phyloP scores from a whole-genome alignment of 2,329 filamentous ascomycete species.

The Epichloe bromicola region DNA sequence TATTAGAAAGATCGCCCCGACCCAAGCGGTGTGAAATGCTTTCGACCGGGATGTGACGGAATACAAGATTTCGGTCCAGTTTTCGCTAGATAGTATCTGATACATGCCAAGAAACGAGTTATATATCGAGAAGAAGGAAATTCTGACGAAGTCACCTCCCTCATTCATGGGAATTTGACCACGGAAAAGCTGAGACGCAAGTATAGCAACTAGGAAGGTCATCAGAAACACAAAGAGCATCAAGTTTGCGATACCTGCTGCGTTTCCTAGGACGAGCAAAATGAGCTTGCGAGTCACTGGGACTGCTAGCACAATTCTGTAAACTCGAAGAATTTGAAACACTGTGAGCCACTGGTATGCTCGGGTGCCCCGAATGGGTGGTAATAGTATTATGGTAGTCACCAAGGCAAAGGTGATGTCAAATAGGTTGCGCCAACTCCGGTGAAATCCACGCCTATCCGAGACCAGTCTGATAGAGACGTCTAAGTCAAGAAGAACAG shows the following conservation, averaged over 20 bases:
- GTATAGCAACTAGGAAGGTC: slow-evolving; percentile 85
- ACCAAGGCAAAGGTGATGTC: slow-evolving; percentile 70
- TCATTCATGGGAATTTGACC: slow-evolving; percentile 60
- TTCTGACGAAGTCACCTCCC: slow-evolving; percentile 47
- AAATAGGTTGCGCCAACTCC: slow-evolving; percentile 59
- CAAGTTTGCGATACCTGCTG: slow-evolving; percentile 81
- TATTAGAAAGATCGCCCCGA: slow-evolving; percentile 80
- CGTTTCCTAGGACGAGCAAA: slow-evolving; percentile 77
- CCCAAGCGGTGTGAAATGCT: slow-evolving; percentile 66
- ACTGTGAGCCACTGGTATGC: slow-evolving; percentile 81
- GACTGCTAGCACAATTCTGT: slow-evolving; percentile 81
- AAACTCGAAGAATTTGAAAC: slow-evolving; percentile 86
- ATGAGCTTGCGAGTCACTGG: slow-evolving; percentile 81
- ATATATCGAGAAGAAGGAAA: slow-evolving; percentile 82
- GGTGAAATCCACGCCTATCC: slow-evolving; percentile 73
- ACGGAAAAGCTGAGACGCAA: slow-evolving; percentile 85
- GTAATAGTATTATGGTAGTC: slow-evolving; percentile 76
- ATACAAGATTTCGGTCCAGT: slow-evolving; percentile 87
- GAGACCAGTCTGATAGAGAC: slow-evolving; percentile 66
- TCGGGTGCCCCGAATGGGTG: slow-evolving; percentile 59
- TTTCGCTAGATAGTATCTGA: slow-evolving; percentile 87
- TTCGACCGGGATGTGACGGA: slow-evolving; percentile 59
- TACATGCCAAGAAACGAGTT: slow-evolving; percentile 98
- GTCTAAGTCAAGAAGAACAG: slow-evolving; percentile 65
- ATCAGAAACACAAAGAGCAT: slow-evolving; percentile 95